Evolutionary conservation across 257 asterid species (phyloP), one percentile per base, ranked within the genome.

Genomic region (Lycium barbarum): DNA sequence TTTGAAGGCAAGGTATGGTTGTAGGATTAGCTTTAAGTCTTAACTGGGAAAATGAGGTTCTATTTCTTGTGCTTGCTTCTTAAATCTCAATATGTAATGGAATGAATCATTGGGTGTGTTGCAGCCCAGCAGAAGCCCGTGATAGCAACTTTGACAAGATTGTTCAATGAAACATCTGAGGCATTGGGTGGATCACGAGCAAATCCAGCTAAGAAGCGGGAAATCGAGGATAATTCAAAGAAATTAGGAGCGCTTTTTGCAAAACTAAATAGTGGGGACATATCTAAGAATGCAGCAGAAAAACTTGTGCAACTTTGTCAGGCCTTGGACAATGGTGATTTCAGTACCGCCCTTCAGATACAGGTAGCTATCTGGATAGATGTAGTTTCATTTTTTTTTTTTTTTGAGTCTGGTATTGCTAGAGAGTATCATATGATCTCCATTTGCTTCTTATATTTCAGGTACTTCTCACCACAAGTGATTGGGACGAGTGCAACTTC

Each of bases 401-500:
- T 47, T 22, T 49, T 49, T 13, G 15, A 7, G 58, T 74, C 43
- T 74, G 13, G 20, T 22, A 74, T 13, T 49, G 62, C 62, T 47
- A 74, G 13, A 22, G 62, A 51, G 13, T 51, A 76, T 76, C 62
- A 76, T 76, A 76, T 49, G 81, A 47, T 55, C 76, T 73, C 36
- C 20, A 10, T 36, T 26, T 63, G 17, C 61, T 66, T 80, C 81
- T 59, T 83, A 76, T 40, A 40, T 84, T 20, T 17, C 84, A 96
- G 99, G 97, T 96, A 45, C 92, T 87, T 18, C 98, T 96, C 81
- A 93, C 99, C 4, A 94, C 98, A 82, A 96, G 95, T 79, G 99
- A 96, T 82, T 96, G 99, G 99, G 99, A 96, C 59, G 99, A 96
- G 88, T 96, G 99, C 92, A 92, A 94, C 93, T 92, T 94, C 89